Conservation (phyloP, 352 stramenopile genomes). For the Blastocystis sp. region DNA sequence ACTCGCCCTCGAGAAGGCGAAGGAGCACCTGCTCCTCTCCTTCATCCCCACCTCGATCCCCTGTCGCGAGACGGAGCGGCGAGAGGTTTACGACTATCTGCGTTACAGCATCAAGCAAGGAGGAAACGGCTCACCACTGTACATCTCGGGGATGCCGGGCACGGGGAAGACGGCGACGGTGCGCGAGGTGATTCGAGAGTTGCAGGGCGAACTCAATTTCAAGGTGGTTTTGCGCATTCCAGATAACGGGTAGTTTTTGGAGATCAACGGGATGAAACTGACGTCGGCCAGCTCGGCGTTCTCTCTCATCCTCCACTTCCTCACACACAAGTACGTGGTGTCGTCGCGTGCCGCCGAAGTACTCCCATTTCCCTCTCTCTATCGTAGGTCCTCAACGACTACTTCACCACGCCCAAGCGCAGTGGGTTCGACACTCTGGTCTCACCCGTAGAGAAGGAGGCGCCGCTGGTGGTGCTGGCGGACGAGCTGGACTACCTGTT, state of each 20-base stretch:
- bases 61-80: constrained; percentile 24
- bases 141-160: constrained; percentile 76
- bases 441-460: background rate
- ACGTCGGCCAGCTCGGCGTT: constrained; percentile 48
- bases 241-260: constrained; percentile 46
- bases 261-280: constrained; percentile 73
- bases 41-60: constrained; percentile 36
- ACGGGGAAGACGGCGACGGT: constrained; percentile 81
- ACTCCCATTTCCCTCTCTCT: background rate
- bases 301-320: constrained; percentile 45
- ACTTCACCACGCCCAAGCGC: background rate
- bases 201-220: constrained; percentile 78
- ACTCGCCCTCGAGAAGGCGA: constrained; percentile 5
- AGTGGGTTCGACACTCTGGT: background rate
- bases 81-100: constrained; percentile 25
- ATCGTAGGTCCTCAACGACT: constrained; percentile 59
- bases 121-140: constrained; percentile 66
- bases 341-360: constrained; percentile 21
- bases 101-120: constrained; percentile 40
- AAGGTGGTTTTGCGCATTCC: background rate
- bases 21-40: constrained; percentile 42
- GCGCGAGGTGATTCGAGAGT: constrained; percentile 78
- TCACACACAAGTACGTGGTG: constrained; percentile 51
- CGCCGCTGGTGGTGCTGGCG: constrained; percentile 78
- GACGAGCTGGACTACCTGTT: constrained; percentile 86